Evolutionary conservation across 257 asterid genomes (phyloP).

Genomic region (Salvia rosmarinus): DNA sequence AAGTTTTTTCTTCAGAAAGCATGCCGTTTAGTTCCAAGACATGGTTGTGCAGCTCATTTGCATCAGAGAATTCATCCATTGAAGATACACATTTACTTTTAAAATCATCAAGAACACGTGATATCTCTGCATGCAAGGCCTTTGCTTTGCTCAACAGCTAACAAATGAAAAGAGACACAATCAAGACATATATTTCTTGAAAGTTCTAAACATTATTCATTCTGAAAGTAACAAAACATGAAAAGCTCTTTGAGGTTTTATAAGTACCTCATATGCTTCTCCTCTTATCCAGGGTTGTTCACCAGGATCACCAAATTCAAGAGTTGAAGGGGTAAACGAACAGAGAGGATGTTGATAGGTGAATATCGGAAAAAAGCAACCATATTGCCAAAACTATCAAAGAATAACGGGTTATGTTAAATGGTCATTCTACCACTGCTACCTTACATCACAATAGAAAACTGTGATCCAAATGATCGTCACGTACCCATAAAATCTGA

Average conservation of each 20-base stretch:
- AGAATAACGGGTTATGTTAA: neutral
- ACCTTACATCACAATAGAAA: neutral
- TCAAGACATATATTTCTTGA: slow-evolving; percentile 14
- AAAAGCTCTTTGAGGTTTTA: slow-evolving; percentile 5
- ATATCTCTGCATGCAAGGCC: slow-evolving; percentile 65
- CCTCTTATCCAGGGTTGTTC: slow-evolving; percentile 69
- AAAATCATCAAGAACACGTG: slow-evolving; percentile 55
- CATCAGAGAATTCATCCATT: slow-evolving; percentile 54
- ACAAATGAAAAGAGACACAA: slow-evolving; percentile 30
- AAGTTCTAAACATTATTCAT: neutral
- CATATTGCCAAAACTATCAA: slow-evolving; percentile 81
- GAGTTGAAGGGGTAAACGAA: slow-evolving; percentile 81
- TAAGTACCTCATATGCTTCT: slow-evolving; percentile 74
- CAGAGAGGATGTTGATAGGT: slow-evolving; percentile 76
- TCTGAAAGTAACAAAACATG: neutral
- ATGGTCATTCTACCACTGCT: too few species aligned
- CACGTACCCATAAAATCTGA: slow-evolving; percentile 87
- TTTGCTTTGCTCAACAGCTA: slow-evolving; percentile 77
- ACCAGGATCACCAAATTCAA: slow-evolving; percentile 65
- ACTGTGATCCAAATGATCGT: neutral
- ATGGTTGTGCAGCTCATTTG: slow-evolving; percentile 53
- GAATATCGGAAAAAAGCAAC: slow-evolving; percentile 91
- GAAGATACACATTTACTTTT: slow-evolving; percentile 53
- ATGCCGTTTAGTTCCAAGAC: slow-evolving; percentile 58
- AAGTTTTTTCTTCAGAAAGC: slow-evolving; percentile 55